These are phyloP conservation scores for Rutstroemia sp. DNA, from an alignment of 2,329 filamentous ascomycete species.

Conservation along the genomic window DNA sequence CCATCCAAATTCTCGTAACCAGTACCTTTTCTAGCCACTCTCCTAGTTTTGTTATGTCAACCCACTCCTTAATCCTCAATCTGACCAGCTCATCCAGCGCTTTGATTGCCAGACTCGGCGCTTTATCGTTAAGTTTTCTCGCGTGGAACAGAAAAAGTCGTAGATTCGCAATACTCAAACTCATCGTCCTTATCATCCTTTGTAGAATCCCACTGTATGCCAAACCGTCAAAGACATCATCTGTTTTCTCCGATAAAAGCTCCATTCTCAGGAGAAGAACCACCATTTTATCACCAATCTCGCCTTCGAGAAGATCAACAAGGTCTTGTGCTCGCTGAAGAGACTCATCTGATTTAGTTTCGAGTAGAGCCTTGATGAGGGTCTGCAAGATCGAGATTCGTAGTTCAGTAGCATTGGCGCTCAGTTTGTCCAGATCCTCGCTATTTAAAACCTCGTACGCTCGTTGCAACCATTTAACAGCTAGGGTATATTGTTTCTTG, in stretches of 20 bases:
- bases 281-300: conserved; percentile 56
- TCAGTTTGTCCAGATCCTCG: conserved; percentile 48
- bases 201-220: conserved; percentile 47
- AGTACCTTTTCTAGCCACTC: conserved; percentile 63
- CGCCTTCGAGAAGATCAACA: conserved; percentile 52
- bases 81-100: conserved; percentile 58
- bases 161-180: conserved; percentile 56
- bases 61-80: conserved; percentile 40
- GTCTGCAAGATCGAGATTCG: conserved; percentile 59
- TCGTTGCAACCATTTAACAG: conserved; percentile 67
- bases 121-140: conserved; percentile 52
- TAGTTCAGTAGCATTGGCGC: conserved; percentile 54
- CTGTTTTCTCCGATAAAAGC: conserved; percentile 44
- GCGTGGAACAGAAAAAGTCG: conserved; percentile 61
- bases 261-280: conserved; percentile 64
- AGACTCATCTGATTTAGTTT: conserved; percentile 36
- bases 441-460: conserved; percentile 51
- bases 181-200: conserved; percentile 52
- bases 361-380: conserved; percentile 48
- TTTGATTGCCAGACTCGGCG: conserved; percentile 39
- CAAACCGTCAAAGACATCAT: conserved; percentile 40
- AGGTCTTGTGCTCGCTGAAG: conserved; percentile 47
- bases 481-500: conserved; percentile 45
- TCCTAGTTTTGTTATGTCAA: conserved; percentile 32
- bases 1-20: conserved; percentile 61